phyloP scores from a whole-genome alignment of 768 basidiomycete genomes.

The Cubamyces lactineus region DNA sequence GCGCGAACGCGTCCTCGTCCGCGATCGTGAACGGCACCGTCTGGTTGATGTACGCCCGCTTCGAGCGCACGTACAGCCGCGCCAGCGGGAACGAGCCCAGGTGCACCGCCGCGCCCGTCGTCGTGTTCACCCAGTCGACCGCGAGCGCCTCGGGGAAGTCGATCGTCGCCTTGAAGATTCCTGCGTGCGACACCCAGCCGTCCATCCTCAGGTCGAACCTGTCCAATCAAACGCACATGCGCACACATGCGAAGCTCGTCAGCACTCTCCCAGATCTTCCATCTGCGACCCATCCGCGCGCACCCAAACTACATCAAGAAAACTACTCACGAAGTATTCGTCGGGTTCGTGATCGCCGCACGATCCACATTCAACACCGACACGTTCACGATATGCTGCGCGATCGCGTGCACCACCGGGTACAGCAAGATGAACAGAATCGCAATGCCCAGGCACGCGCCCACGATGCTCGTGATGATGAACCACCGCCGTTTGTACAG shows the following conservation, averaged over 20 bases:
- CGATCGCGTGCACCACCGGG: slow-evolving; percentile 68
- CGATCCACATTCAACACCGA: slow-evolving; percentile 55
- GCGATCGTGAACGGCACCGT: slow-evolving; percentile 59
- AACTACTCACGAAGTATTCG: slow-evolving; percentile 58
- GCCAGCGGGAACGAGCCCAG: slow-evolving; percentile 60
- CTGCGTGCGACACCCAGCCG: slow-evolving; percentile 68
- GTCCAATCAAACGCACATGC: too few relatives aligned
- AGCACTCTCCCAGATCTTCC: too few relatives aligned
- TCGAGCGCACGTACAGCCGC: slow-evolving; percentile 51
- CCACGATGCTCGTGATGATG: slow-evolving; percentile 58
- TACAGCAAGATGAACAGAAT: slow-evolving; percentile 69
- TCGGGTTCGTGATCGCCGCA: slow-evolving; percentile 54
- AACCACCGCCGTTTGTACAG: slow-evolving; percentile 68
- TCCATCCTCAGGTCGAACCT: slow-evolving; percentile 58
- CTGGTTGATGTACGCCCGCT: slow-evolving; percentile 65
- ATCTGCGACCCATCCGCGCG: neutral
- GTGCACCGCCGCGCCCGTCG: slow-evolving; percentile 43
- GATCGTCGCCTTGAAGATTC: slow-evolving; percentile 65
- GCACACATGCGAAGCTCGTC: too few relatives aligned
- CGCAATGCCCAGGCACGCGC: slow-evolving; percentile 57
- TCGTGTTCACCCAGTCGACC: slow-evolving; percentile 59
- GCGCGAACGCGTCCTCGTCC: slow-evolving; percentile 60
- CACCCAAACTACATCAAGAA: too few relatives aligned
- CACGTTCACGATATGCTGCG: slow-evolving; percentile 63
- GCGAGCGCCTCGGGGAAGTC: slow-evolving; percentile 58